These are phyloP conservation scores for Lentinula aciculospora DNA, from an alignment of 768 basidiomycete species.

Conservation along the genomic window DNA sequence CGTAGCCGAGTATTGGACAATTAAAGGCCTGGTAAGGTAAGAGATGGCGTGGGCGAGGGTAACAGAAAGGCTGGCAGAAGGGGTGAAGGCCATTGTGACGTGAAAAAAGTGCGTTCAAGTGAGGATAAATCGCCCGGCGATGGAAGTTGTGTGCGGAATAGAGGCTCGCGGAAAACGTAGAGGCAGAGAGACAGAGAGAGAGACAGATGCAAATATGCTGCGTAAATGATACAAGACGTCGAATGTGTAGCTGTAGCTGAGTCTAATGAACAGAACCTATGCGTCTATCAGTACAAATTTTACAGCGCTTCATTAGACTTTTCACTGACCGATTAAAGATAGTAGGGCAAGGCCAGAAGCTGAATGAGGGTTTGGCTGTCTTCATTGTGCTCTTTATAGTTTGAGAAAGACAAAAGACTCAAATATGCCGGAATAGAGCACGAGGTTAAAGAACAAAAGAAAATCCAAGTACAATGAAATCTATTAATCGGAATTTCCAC, in stretches of 20 bases:
- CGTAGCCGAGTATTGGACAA: conserved; percentile 48
- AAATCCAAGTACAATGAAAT: conserved; percentile 1
- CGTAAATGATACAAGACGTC: conserved; percentile 8
- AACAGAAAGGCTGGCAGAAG: conserved; percentile 49
- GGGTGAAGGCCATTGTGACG: conserved; percentile 6
- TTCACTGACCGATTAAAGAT: conserved; percentile 2
- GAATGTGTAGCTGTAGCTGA: conserved; percentile 8
- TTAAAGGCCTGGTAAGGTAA: conserved; percentile 66
- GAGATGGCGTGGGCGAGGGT: conserved; percentile 71
- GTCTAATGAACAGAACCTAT: conserved; percentile 9
- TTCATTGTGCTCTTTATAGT: conserved; percentile 3
- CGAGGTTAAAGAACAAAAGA: conserved; percentile 2
- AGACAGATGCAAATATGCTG: conserved; percentile 5
- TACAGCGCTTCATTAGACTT: background rate
- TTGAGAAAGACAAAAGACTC: background rate
- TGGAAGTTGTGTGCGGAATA: background rate
- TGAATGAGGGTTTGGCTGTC: background rate
- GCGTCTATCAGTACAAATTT: background rate
- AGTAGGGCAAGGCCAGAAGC: conserved; percentile 4
- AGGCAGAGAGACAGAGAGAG: conserved; percentile 4
- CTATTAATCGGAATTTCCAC: background rate
- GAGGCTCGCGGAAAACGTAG: background rate
- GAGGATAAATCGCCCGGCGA: conserved; percentile 6
- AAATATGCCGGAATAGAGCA: background rate
- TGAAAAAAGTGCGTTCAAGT: background rate